Base-by-base conservation (phyloP, 768 basidiomycete species). In the Exsudoporus frostii region DNA sequence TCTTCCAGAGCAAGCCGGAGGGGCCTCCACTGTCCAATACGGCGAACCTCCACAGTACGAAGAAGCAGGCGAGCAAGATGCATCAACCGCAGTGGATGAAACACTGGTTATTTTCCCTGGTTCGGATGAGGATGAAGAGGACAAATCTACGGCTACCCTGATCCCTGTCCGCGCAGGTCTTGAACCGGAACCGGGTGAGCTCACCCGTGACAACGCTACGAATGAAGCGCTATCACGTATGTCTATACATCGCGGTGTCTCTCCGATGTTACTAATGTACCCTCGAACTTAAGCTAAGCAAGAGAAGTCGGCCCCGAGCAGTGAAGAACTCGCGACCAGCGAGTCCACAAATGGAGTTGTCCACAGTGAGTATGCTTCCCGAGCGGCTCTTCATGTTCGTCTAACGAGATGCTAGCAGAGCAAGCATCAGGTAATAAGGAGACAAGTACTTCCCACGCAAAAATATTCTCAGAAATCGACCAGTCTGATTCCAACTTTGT, bases 401-500 rank as follows among this genome's bases (percentile, higher is more conserved):
- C 45, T 67, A n/a, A 66, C 22, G 20, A 48, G 7, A 33, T 32
- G 4, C 7, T 33, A 48, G 51, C 20, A 52, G 50, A 30, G 30
- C 51, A 56, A 51, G 17, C 25, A 40, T 45, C 48, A 55, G 43
- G 47, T 55, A 59, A 54, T 45, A 50, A 45, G n/a, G 60, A 53
- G 32, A 44, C 59, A 54, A 49, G 51, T 49, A 20, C 49, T 11
- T 13, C 32, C 6, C 50, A 34, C 11, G 36, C 48, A 19, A 58
- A 43, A 36, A 19, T 46, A 34, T 53, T 53, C 22, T 57, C 57
- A 15, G 48, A 57, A 53, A 48, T 55, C 50, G 65, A 70, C 22
- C 66, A 68, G 47, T 65, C 67, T 51, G 67, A 66, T 58, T 61
- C 62, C 17, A 65, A 67, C 45, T 59, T 64, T 51, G 41, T 65